phyloP scores from a whole-genome alignment of 768 basidiomycete species.

The Goffeauzyma gilvescens region DNA sequence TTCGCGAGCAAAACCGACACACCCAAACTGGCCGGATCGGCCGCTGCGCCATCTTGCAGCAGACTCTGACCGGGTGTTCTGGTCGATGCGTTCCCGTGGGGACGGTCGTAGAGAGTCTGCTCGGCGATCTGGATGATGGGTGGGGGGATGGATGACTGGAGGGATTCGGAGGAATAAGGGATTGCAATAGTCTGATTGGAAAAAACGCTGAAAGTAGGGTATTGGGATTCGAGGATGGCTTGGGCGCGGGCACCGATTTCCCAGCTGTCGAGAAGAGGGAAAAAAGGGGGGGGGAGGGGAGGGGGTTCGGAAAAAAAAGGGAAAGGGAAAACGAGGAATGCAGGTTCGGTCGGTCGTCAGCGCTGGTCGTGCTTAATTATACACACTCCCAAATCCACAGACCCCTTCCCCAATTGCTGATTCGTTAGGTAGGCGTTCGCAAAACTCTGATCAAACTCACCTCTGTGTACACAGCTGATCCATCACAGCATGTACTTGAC shows the following conservation, averaged over 20 bases:
- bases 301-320: not conserved
- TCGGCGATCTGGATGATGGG: constrained; percentile 21
- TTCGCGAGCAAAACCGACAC: constrained; percentile 22
- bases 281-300: not conserved
- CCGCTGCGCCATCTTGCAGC: constrained; percentile 24
- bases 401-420: not conserved
- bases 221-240: constrained; percentile 24
- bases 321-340: not conserved
- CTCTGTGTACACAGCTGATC: constrained; percentile 16
- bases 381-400: not conserved
- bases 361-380: no score
- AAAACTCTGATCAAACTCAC: no score
- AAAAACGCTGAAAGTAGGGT: constrained; percentile 23
- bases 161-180: constrained; percentile 3
- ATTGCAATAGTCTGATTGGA: constrained; percentile 7
- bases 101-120: constrained; percentile 23
- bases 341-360: not conserved
- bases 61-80: constrained; percentile 10
- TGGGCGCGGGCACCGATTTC: constrained; percentile 19
- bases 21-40: constrained; percentile 30
- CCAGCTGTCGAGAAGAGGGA: not conserved
- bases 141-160: constrained; percentile 11
- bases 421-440: no score
- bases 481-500: constrained; percentile 24
- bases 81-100: constrained; percentile 3